Evolutionary conservation across 2,329 filamentous ascomycete genomes (phyloP), one percentile per base, ranked within the genome.

Genomic region (Xylariales sp.): DNA sequence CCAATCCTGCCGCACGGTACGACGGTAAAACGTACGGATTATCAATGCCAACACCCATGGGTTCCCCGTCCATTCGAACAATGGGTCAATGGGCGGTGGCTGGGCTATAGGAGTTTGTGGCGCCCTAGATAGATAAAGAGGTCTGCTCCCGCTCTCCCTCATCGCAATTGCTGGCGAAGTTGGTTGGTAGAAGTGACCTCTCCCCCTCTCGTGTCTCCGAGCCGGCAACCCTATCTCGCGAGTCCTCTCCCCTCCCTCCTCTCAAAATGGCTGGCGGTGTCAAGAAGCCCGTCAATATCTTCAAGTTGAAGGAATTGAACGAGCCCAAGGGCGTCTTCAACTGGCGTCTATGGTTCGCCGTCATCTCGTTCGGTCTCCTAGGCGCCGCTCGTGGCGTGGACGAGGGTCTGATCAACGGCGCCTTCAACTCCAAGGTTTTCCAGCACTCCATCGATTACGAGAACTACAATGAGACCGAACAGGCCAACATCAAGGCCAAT

Each of bases 321-420:
- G 91, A 92, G 68, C 92, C 92, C 4, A 85, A 85, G 63, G 87
- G 91, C 75, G 86, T 90, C 69, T 87, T 93, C 78, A 94, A 94
- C 81, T 93, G 91, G 91, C 85, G 88, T 52, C 83, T 94, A 69
- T 93, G 91, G 90, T 93, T 92, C 78, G 89, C 91, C 49, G 90
- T 94, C 62, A 76, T 92, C 69, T 90, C 88, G 4, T 93, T 93
- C 70, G 90, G 89, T 55, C 85, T 95, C 43, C 88, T 94, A 80
- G 92, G 92, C 62, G 91, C 92, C 2, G 91, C 91, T 48, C 87
- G 92, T 66, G 92, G 92, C 73, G 83, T 94, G n/a, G 92, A 95
- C 70, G 92, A 95, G 79, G 92, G 92, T 68, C 84, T 95, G 67
- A 94, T 94, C 70, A 88, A 86, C 8, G 91, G 91, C 1, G 90